These are phyloP conservation scores for Leishmania lainsoni DNA, from an alignment of 208 protist species.

Conservation along the genomic window DNA sequence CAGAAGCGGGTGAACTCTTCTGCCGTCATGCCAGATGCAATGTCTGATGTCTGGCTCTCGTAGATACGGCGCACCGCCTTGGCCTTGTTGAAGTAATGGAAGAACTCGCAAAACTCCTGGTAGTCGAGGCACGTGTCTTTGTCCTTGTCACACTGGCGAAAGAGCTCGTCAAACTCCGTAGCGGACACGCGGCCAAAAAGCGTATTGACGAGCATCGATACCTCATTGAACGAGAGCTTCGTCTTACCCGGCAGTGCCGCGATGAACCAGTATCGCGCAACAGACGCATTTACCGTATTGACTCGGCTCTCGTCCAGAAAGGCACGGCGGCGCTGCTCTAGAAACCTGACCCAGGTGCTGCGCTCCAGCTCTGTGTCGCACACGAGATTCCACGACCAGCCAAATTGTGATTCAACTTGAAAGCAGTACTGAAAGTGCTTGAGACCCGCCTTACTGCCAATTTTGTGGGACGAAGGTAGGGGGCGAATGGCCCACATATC, in stretches of 20 bases:
- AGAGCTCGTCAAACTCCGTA: conserved; percentile 24
- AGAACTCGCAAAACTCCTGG: conserved; percentile 52
- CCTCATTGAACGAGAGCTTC: conserved; percentile 33
- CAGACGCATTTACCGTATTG: conserved; percentile 11
- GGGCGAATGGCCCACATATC: conserved; percentile 41
- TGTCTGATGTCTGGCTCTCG: neutral
- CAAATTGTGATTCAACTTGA: conserved; percentile 36
- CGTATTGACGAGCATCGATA: conserved; percentile 23
- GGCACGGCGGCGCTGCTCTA: conserved; percentile 35
- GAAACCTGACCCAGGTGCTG: conserved; percentile 33
- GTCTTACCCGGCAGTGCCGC: conserved; percentile 20
- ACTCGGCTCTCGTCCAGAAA: conserved; percentile 26
- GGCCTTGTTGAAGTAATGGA: conserved; percentile 36
- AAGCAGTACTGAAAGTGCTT: conserved; percentile 48
- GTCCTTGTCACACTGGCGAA: conserved; percentile 31
- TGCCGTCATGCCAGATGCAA: conserved; percentile 18
- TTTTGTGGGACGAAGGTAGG: conserved; percentile 21
- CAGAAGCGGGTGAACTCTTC: conserved; percentile 34
- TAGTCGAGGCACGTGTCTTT: conserved; percentile 38
- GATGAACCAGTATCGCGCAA: conserved; percentile 24
- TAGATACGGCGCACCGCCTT: conserved; percentile 16
- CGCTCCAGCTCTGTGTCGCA: conserved; percentile 36
- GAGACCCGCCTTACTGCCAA: conserved; percentile 35
- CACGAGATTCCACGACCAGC: conserved; percentile 44
- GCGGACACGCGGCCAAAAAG: conserved; percentile 36